A percentile compares a stretch with the other conserved stretches of the same genome.
phyloP scores from a whole-genome alignment of 108 stramenopile genomes.

The Pseudonitzschia multiseries region DNA sequence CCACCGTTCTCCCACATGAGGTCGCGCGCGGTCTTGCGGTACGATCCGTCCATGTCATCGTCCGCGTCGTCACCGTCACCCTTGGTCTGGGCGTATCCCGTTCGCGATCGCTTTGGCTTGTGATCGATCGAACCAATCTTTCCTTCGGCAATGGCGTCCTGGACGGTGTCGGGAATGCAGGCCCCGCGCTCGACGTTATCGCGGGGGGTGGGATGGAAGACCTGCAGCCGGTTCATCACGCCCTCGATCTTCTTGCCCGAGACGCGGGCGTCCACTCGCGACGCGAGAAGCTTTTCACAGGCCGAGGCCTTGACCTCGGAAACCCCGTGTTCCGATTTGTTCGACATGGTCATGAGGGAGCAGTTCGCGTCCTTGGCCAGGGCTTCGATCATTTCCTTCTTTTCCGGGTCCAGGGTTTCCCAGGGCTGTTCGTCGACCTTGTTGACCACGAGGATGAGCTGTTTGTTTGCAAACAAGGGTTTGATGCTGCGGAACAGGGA shows the following conservation, averaged over 20 bases:
- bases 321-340: slow-evolving; percentile 93
- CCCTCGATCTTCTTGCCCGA: slow-evolving; percentile 90
- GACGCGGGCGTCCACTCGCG: slow-evolving; percentile 90
- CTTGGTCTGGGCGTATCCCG: slow-evolving; percentile 72
- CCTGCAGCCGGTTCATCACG: slow-evolving; percentile 96
- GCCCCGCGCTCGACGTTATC: slow-evolving; percentile 86
- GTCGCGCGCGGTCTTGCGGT: slow-evolving; percentile 89
- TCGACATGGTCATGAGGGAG: slow-evolving; percentile 92
- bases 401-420: slow-evolving; percentile 78
- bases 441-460: slow-evolving; percentile 95
- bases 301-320: slow-evolving; percentile 88
- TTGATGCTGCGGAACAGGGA: slow-evolving; percentile 91
- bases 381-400: slow-evolving; percentile 71
- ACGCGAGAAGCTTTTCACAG: slow-evolving; percentile 93
- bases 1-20: slow-evolving; percentile 98
- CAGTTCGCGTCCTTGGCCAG: slow-evolving; percentile 70
- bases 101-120: slow-evolving; percentile 54
- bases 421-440: slow-evolving; percentile 95
- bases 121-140: slow-evolving; percentile 37
- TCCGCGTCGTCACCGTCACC: slow-evolving; percentile 52
- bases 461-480: slow-evolving; percentile 98
- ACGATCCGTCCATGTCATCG: slow-evolving; percentile 39
- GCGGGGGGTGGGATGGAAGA: slow-evolving; percentile 90
- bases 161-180: slow-evolving; percentile 89
- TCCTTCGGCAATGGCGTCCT: slow-evolving; percentile 59